phyloP scores from a whole-genome alignment of 1,284 basidiomycete species.

The Thecaphora frezii region DNA sequence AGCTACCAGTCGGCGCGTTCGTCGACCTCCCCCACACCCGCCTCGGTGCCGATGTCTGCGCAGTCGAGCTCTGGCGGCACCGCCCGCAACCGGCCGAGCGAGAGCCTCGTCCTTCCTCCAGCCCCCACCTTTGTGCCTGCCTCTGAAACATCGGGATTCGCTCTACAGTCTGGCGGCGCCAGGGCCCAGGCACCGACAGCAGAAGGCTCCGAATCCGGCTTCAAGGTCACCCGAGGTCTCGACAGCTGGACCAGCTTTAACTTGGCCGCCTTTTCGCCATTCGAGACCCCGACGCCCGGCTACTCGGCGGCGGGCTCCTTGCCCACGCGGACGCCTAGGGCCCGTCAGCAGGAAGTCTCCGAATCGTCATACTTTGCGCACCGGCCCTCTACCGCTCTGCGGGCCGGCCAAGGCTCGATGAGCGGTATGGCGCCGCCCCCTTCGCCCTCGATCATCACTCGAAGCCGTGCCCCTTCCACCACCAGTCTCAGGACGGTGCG shows the following conservation, averaged over 20 bases:
- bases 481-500: conserved; percentile 34
- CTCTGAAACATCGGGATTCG: not conserved
- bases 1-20: conserved; percentile 5
- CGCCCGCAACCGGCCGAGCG: conserved; percentile 25
- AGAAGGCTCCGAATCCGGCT: not conserved
- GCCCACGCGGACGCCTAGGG: conserved; percentile 23
- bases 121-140: conserved; percentile 33
- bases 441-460: conserved; percentile 53
- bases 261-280: conserved; percentile 29
- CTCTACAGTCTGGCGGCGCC: not conserved
- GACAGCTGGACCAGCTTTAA: conserved; percentile 46
- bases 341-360: conserved; percentile 30
- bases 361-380: conserved; percentile 46
- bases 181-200: conserved; percentile 3
- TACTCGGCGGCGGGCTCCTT: conserved; percentile 7
- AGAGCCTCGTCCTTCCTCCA: conserved; percentile 36
- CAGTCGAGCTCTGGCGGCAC: conserved; percentile 29
- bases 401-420: conserved; percentile 10
- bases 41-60: conserved; percentile 14
- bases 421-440: conserved; percentile 44
- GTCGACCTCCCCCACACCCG: conserved; percentile 10
- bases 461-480: conserved; percentile 45
- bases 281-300: conserved; percentile 39
- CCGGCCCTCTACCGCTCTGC: conserved; percentile 4
- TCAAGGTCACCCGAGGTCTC: conserved; percentile 16